These are phyloP conservation scores for Celoporthe dispersa DNA, from an alignment of 2,329 filamentous ascomycete genomes.

Conservation along the genomic window DNA sequence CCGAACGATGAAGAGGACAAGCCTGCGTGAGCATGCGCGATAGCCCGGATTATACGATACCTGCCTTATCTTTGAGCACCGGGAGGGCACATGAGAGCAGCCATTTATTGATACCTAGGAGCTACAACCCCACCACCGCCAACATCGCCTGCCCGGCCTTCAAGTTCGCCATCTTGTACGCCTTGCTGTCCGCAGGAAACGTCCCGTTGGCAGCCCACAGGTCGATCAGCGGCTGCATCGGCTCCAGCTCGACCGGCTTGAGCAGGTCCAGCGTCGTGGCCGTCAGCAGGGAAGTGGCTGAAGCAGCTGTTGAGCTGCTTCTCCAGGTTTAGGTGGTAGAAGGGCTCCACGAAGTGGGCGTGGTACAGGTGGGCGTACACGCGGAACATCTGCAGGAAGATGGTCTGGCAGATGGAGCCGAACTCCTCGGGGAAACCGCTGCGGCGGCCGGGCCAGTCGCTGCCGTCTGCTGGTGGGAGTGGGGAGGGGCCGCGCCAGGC, in stretches of 20 bases:
- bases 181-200: constrained; percentile 66
- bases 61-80: too few relatives aligned
- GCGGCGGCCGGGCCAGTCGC: constrained; percentile 76
- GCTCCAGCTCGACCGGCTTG: constrained; percentile 77
- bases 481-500: constrained; percentile 45
- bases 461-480: constrained; percentile 44
- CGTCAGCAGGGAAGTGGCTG: constrained; percentile 70
- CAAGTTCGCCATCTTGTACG: constrained; percentile 55
- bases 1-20: too few relatives aligned
- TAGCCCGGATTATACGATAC: too few relatives aligned
- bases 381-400: constrained; percentile 88
- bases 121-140: constrained; percentile 35
- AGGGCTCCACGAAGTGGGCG: constrained; percentile 76
- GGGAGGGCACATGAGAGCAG: too few relatives aligned
- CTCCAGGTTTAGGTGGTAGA: constrained; percentile 70
- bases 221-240: constrained; percentile 81
- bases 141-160: constrained; percentile 49
- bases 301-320: constrained; percentile 76
- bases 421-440: constrained; percentile 82
- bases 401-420: constrained; percentile 76
- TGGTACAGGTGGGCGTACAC: constrained; percentile 91
- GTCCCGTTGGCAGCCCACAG: constrained; percentile 78
- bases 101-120: neutral
- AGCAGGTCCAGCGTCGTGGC: constrained; percentile 72
- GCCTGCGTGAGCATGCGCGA: too few relatives aligned